Base-by-base conservation (phyloP, 352 stramenopile genomes). In the Thraustochytrium sp. region DNA sequence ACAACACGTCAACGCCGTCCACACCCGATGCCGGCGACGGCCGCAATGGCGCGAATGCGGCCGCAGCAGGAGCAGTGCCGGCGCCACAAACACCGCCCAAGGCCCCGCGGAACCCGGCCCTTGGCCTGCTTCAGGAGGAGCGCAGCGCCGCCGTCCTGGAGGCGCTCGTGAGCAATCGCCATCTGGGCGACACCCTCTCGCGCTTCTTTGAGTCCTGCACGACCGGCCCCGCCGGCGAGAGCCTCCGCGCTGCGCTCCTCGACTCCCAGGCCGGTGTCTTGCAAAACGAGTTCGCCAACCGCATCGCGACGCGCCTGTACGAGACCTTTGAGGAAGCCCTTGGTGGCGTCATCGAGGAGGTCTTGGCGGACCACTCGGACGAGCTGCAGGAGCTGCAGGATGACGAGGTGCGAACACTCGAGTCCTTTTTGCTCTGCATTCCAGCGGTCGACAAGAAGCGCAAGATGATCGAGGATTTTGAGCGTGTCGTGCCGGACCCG, bases 381-480 rank as follows among this genome's bases (percentile, higher is more conserved):
- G 59, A 72, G 59, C 13, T 72, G 9, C 59, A 72, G 36, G 59
- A 72, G 31, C 46, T 72, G 9, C 13, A 72, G 26, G 59, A 72
- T 16, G 46, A 1, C 29, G 59, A 72, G 9, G 59, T 72, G 13
- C 42, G 46, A 31, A 72, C 59, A 11, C 59, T 72, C 21, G 59
- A 72, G 26, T 11, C 59, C 9, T 72, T 72, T 29, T 49, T 72
- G 34, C 34, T 72, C 21, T 72, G 59, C 59, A 72, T 72, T 26
- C 59, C 59, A 13, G 59, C 59, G 9, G 59, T 49, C 34, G 46
- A 72, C 59, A 72, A 72, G 40, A 72, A 72, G 59, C 59, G 59
- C 11, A 31, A 1, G 0, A 44, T 72, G 34, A 11, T 72, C 26
- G 26, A 31, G 9, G 4, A 72, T 5, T 72, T 72, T 29, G 40